phyloP scores from a whole-genome alignment of 2,329 filamentous ascomycete species.

The Sarocladium brachiariae region DNA sequence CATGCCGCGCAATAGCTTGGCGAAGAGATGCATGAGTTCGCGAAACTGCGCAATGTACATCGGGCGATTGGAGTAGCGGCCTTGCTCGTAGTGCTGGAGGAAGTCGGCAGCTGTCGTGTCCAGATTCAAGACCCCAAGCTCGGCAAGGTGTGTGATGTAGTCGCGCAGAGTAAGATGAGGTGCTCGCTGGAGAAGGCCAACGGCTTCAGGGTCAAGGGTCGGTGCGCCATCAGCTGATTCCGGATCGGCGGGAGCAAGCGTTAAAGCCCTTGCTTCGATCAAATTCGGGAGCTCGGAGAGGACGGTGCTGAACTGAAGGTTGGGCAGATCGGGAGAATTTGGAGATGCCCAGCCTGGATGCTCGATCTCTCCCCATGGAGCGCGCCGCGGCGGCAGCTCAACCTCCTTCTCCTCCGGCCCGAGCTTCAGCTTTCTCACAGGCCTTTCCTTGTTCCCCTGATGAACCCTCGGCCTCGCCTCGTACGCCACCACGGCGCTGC shows the following conservation, averaged over 20 bases:
- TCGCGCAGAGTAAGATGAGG: conserved; percentile 67
- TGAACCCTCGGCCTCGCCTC: conserved; percentile 37
- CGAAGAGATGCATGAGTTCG: conserved; percentile 76
- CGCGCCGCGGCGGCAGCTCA: conserved; percentile 41
- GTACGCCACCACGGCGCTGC: conserved; percentile 77
- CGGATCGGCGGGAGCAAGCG: conserved; percentile 58
- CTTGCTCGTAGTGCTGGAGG: conserved; percentile 70
- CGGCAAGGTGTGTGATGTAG: conserved; percentile 67
- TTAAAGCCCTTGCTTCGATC: conserved; percentile 89
- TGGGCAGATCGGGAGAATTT: conserved; percentile 62
- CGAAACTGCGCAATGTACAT: conserved; percentile 67
- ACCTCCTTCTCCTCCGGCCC: conserved; percentile 14
- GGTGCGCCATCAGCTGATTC: conserved; percentile 30
- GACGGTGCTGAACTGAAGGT: conserved; percentile 77
- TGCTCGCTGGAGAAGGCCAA: conserved; percentile 65
- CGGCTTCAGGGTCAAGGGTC: conserved; percentile 58
- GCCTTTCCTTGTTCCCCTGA: conserved; percentile 13
- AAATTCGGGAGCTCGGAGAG: conserved; percentile 79
- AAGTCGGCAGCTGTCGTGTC: conserved; percentile 52
- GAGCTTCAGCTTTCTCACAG: conserved; percentile 11
- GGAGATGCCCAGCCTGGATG: conserved; percentile 89
- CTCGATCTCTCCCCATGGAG: conserved; percentile 73
- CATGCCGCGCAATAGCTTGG: conserved; percentile 73
- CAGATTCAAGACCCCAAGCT: conserved; percentile 52
- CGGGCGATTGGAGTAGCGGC: conserved; percentile 69